Conservation (phyloP, 2,329 filamentous ascomycete genomes). For the Fusarium newnesense region DNA sequence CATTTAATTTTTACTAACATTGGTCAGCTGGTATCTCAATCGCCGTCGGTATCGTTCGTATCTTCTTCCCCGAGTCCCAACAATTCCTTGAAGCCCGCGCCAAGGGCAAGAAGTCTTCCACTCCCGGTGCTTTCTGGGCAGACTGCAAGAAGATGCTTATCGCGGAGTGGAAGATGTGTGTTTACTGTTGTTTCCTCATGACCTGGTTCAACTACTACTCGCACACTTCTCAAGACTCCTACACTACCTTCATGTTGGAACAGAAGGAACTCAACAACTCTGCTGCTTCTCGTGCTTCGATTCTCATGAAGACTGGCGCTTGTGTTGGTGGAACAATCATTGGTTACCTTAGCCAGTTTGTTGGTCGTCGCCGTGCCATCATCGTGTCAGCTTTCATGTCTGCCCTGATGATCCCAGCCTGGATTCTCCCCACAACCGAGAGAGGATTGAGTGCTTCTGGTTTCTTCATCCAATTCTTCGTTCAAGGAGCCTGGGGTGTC, state of each 20-base stretch:
- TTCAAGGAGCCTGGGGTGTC: slow-evolving; percentile 74
- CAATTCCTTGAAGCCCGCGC: slow-evolving; percentile 79
- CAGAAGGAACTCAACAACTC: slow-evolving; percentile 75
- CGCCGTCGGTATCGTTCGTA: slow-evolving; percentile 72
- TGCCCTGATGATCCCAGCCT: slow-evolving; percentile 73
- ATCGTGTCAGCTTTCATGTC: slow-evolving; percentile 69
- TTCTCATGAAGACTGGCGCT: slow-evolving; percentile 82
- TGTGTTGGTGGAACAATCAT: slow-evolving; percentile 78
- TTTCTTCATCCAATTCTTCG: slow-evolving; percentile 77
- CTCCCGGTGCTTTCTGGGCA: slow-evolving; percentile 69
- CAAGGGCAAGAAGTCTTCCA: slow-evolving; percentile 60
- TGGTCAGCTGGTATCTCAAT: slow-evolving; percentile 70
- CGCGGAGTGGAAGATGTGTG: slow-evolving; percentile 78
- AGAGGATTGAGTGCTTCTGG: slow-evolving; percentile 69
- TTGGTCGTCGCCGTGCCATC: slow-evolving; percentile 78
- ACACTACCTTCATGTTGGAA: slow-evolving; percentile 82
- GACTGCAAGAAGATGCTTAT: slow-evolving; percentile 75
- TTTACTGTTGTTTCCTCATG: slow-evolving; percentile 84
- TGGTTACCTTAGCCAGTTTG: slow-evolving; percentile 79
- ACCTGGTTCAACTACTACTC: slow-evolving; percentile 81
- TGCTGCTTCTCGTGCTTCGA: slow-evolving; percentile 77
- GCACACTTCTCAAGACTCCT: slow-evolving; percentile 83
- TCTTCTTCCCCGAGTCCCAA: slow-evolving; percentile 77
- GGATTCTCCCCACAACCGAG: slow-evolving; percentile 74
- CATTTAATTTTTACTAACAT: neutral